phyloP scores from a whole-genome alignment of 345 rosid genomes.

The Syzygium jambos region DNA sequence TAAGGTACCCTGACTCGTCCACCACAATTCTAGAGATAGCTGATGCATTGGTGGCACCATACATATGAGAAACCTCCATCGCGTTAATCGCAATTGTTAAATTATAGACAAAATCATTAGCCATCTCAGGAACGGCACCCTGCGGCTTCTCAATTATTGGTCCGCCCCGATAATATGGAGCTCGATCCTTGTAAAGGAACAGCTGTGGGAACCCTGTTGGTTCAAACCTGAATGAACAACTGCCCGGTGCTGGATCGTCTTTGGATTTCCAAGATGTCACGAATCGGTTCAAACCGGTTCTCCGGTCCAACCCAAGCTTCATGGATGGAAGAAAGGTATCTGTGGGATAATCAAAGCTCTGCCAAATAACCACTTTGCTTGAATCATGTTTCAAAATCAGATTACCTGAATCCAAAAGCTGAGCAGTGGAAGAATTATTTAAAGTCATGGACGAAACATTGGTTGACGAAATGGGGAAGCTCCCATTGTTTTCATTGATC shows the following conservation, averaged over 20 bases:
- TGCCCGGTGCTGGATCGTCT: constrained; percentile 14
- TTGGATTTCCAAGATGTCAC: constrained; percentile 14
- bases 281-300: constrained; percentile 1
- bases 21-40: constrained; percentile 32
- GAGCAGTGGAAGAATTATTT: not conserved
- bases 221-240: not conserved
- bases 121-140: constrained; percentile 56
- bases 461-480: constrained; percentile 6
- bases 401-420: constrained; percentile 22
- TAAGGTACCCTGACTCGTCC: constrained; percentile 34
- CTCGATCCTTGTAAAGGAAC: constrained; percentile 19
- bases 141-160: constrained; percentile 52
- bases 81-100: constrained; percentile 12
- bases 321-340: constrained; percentile 2
- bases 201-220: constrained; percentile 8
- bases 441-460: not conserved
- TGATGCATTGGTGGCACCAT: constrained; percentile 13
- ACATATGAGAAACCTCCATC: constrained; percentile 22
- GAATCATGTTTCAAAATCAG: not conserved
- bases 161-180: constrained; percentile 35
- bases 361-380: constrained; percentile 3
- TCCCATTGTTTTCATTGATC: not conserved
- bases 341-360: constrained; percentile 26
- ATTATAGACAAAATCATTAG: constrained; percentile 17
- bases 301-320: constrained; percentile 10